phyloP scores from a whole-genome alignment of 2,329 filamentous ascomycete genomes.

The Harringtonia aguacate region DNA sequence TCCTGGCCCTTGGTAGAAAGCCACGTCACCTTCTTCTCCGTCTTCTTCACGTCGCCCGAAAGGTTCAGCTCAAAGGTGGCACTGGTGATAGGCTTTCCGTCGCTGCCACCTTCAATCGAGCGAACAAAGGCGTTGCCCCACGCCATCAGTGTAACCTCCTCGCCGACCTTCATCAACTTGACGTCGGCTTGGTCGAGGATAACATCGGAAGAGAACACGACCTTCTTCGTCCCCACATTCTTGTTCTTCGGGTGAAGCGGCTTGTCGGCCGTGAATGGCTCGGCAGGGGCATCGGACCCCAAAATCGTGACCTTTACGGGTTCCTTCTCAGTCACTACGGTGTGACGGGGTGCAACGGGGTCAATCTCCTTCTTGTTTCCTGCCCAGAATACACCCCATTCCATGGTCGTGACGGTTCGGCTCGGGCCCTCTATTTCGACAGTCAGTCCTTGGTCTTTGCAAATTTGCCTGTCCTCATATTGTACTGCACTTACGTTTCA shows the following conservation, averaged over 20 bases:
- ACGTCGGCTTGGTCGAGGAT: constrained; percentile 82
- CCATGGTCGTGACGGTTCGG: constrained; percentile 74
- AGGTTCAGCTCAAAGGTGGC: constrained; percentile 83
- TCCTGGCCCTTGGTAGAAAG: constrained; percentile 65
- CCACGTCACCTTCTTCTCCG: constrained; percentile 96
- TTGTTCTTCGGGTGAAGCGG: constrained; percentile 86
- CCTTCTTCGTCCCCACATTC: constrained; percentile 74
- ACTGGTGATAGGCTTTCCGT: constrained; percentile 48
- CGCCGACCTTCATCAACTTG: constrained; percentile 66
- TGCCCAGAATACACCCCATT: constrained; percentile 67
- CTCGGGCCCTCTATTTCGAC: constrained; percentile 50
- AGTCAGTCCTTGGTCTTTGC: too few relatives aligned
- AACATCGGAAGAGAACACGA: constrained; percentile 64
- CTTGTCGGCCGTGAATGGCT: constrained; percentile 59
- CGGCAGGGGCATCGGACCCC: constrained; percentile 55
- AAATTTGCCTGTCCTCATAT: too few relatives aligned
- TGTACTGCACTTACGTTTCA: constrained; percentile 46
- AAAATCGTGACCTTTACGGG: constrained; percentile 60
- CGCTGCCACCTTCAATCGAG: constrained; percentile 42
- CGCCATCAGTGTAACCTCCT: constrained; percentile 93
- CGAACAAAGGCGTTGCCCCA: constrained; percentile 86
- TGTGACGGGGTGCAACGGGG: constrained; percentile 63
- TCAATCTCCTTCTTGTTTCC: constrained; percentile 77
- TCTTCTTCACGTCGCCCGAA: constrained; percentile 87
- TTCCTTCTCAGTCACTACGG: constrained; percentile 59